Conservation (phyloP, 2,329 filamentous ascomycete species). For the Ceratocystis harringtonii region DNA sequence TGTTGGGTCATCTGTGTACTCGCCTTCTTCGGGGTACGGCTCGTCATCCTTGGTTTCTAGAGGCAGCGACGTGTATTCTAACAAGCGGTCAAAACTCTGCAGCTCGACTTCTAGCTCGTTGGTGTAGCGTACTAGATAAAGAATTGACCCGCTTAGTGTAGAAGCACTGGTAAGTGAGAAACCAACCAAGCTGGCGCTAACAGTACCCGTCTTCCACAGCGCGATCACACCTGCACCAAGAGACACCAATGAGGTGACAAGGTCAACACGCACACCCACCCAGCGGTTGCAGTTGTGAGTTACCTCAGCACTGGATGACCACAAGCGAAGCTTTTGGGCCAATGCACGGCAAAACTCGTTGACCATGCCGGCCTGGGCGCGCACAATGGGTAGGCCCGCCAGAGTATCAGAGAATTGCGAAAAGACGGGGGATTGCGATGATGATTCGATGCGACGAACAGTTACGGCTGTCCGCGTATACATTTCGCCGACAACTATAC, state of each 20-base stretch:
- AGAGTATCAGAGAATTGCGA: conserved; percentile 32
- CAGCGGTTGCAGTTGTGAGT: conserved; percentile 34
- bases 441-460: conserved; percentile 32
- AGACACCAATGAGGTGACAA: conserved; percentile 30
- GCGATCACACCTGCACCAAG: conserved; percentile 31
- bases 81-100: conserved; percentile 29
- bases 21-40: conserved; percentile 20
- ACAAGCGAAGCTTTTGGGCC: conserved; percentile 28
- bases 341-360: conserved; percentile 29
- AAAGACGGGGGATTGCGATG: conserved; percentile 34
- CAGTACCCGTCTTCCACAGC: conserved; percentile 25
- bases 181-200: conserved; percentile 32
- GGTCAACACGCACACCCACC: conserved; percentile 32
- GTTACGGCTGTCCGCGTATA: conserved; percentile 31
- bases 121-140: conserved; percentile 29
- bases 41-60: conserved; percentile 25
- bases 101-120: conserved; percentile 36
- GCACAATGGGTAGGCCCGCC: conserved; percentile 29
- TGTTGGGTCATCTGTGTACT: conserved; percentile 22
- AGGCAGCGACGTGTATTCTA: conserved; percentile 26
- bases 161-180: conserved; percentile 35
- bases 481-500: conserved; percentile 29
- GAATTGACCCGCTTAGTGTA: conserved; percentile 30
- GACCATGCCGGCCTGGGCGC: conserved; percentile 30
- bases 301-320: conserved; percentile 27